phyloP scores from a whole-genome alignment of 169 alveolate genomes.

The Eimeria mitis region DNA sequence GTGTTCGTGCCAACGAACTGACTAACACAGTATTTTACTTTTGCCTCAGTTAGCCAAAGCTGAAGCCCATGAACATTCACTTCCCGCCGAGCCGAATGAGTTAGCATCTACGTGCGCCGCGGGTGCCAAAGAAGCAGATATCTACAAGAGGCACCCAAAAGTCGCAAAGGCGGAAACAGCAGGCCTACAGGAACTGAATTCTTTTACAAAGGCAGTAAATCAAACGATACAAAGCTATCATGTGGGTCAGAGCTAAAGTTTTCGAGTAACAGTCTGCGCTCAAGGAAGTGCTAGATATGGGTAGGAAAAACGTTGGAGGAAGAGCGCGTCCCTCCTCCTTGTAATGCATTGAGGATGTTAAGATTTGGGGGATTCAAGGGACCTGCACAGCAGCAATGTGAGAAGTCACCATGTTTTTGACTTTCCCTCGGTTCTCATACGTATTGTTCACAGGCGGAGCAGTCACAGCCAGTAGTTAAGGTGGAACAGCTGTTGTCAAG shows the following conservation, averaged over 20 bases:
- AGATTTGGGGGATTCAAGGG: background rate
- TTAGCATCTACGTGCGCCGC: background rate
- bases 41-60: constrained; percentile 5
- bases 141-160: background rate
- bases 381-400: background rate
- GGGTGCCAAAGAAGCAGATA: background rate
- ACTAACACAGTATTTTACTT: background rate
- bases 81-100: background rate
- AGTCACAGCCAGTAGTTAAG: constrained; percentile 29
- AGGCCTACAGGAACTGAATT: constrained; percentile 29
- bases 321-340: background rate
- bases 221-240: constrained; percentile 42
- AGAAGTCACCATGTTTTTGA: background rate
- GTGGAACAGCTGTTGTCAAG: constrained; percentile 76
- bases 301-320: background rate
- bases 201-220: constrained; percentile 32
- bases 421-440: background rate
- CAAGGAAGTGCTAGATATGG: background rate
- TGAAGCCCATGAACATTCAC: background rate
- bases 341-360: no score
- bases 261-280: background rate
- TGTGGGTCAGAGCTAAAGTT: background rate
- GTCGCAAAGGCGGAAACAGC: background rate
- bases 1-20: background rate
- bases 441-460: constrained; percentile 59